These are phyloP conservation scores for Chalara sp. DNA, from an alignment of 2,329 filamentous ascomycete species.

Conservation along the genomic window DNA sequence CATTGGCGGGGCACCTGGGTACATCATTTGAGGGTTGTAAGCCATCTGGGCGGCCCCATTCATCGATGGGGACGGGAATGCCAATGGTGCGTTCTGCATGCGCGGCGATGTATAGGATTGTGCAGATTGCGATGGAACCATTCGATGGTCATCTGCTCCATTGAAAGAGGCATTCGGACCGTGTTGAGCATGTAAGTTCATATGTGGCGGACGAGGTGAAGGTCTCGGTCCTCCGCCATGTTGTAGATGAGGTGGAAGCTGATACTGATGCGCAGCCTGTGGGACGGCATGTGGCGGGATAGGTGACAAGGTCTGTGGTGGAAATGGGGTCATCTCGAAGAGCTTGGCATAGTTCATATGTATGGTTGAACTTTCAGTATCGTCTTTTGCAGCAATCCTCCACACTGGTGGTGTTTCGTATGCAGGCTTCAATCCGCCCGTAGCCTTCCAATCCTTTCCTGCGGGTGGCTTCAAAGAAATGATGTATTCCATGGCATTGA, in stretches of 20 bases:
- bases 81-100: constrained; percentile 61
- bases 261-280: constrained; percentile 70
- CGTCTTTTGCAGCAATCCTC: constrained; percentile 63
- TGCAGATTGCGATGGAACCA: constrained; percentile 79
- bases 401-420: constrained; percentile 83
- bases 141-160: constrained; percentile 71
- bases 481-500: constrained; percentile 56
- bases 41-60: constrained; percentile 62
- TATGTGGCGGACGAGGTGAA: constrained; percentile 69
- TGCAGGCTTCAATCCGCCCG: constrained; percentile 76
- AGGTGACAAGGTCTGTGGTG: constrained; percentile 52
- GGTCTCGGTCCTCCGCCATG: constrained; percentile 63
- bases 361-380: constrained; percentile 63
- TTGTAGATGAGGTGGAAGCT: constrained; percentile 76
- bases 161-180: constrained; percentile 60
- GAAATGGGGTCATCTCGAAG: constrained; percentile 63
- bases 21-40: constrained; percentile 67
- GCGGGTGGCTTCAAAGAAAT: constrained; percentile 46
- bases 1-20: constrained; percentile 64
- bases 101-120: constrained; percentile 84
- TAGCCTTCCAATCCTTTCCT: constrained; percentile 62
- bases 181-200: constrained; percentile 70
- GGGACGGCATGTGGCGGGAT: constrained; percentile 63
- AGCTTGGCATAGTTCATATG: constrained; percentile 66
- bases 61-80: constrained; percentile 65